Evolutionary conservation across 164 flowering plant species (phyloP).

Genomic region (Umbellularia californica): DNA sequence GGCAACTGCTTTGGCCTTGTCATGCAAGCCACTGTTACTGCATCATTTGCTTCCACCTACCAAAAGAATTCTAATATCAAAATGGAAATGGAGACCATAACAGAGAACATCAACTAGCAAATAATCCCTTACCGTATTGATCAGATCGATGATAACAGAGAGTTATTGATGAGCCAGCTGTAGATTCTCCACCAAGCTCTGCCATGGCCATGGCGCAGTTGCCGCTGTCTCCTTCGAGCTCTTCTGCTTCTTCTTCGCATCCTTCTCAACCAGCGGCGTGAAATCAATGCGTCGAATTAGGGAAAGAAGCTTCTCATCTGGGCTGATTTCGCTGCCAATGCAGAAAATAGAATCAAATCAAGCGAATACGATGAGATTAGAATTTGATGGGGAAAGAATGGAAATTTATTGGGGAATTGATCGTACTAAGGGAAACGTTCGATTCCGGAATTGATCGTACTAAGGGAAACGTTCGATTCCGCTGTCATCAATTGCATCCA

Average conservation of each 20-base stretch:
- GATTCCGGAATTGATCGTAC: constrained; percentile 42
- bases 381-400: not conserved
- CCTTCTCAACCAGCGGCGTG: constrained; percentile 81
- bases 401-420: not conserved
- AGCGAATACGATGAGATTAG: not conserved
- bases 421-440: constrained; percentile 72
- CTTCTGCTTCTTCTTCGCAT: constrained; percentile 74
- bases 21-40: constrained; percentile 89
- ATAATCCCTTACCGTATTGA: constrained; percentile 53
- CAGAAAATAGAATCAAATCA: not conserved
- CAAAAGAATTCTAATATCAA: not conserved
- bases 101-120: too few species aligned
- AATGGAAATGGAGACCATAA: not conserved
- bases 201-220: constrained; percentile 66
- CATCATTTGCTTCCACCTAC: constrained; percentile 96
- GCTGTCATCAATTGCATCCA: constrained; percentile 74
- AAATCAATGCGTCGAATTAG: constrained; percentile 80
- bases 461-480: constrained; percentile 74
- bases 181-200: constrained; percentile 79
- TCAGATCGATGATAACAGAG: constrained; percentile 82
- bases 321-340: constrained; percentile 50
- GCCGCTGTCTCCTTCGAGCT: constrained; percentile 39
- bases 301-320: constrained; percentile 79
- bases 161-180: constrained; percentile 91
- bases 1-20: constrained; percentile 85